Conservation (phyloP, 352 stramenopile species). For the Phytophthora megakarya region DNA sequence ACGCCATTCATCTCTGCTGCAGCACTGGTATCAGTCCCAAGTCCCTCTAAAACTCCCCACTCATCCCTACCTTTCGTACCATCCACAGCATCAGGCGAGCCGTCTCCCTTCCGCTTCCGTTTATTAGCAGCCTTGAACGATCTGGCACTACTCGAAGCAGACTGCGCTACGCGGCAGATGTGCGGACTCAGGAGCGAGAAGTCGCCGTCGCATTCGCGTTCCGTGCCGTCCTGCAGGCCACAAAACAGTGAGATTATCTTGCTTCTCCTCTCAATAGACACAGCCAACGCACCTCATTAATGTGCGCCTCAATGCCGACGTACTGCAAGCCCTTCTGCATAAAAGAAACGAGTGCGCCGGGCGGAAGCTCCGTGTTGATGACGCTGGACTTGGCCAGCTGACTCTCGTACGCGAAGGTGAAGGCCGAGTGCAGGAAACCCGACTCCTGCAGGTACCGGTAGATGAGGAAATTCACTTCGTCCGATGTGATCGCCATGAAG, state of each 20-base stretch:
- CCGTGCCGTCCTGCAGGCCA: constrained; percentile 71
- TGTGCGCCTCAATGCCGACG: constrained; percentile 90
- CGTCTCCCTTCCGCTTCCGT: constrained; percentile 80
- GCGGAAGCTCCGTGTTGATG: constrained; percentile 93
- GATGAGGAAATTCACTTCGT: constrained; percentile 99
- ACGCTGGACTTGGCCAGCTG: constrained; percentile 94
- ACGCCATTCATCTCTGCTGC: constrained; percentile 64
- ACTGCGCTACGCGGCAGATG: constrained; percentile 87
- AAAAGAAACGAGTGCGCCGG: constrained; percentile 97
- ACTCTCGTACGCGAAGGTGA: constrained; percentile 99
- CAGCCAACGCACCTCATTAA: constrained; percentile 73
- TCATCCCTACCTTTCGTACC: constrained; percentile 56
- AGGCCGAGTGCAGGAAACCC: constrained; percentile 97
- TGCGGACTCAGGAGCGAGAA: constrained; percentile 93
- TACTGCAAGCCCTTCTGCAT: constrained; percentile 98
- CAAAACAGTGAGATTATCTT: not conserved
- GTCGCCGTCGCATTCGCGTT: constrained; percentile 86
- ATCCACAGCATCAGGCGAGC: constrained; percentile 67
- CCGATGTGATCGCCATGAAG: constrained; percentile 90
- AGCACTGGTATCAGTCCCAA: constrained; percentile 5
- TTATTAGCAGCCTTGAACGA: constrained; percentile 78
- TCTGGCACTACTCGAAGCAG: constrained; percentile 67
- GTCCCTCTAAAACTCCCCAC: not conserved
- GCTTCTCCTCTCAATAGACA: not conserved
- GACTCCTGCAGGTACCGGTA: constrained; percentile 98